phyloP scores from a whole-genome alignment of 768 basidiomycete species.

The Tricholoma bakamatsutake region DNA sequence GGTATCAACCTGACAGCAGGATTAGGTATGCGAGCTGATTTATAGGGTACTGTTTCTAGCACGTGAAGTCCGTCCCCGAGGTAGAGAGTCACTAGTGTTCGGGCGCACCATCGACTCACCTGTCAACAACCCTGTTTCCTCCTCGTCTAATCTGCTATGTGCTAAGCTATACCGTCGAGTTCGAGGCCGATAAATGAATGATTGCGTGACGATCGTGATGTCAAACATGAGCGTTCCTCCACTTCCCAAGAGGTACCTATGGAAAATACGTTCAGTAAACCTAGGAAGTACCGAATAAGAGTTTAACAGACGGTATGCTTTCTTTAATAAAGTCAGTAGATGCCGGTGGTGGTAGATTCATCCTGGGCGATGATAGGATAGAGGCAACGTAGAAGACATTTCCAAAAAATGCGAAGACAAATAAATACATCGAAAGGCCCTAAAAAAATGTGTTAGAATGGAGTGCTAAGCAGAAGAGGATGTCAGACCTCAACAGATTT shows the following conservation, averaged over 20 bases:
- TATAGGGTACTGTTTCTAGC: constrained; percentile 15
- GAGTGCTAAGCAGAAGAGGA: background rate
- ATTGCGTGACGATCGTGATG: constrained; percentile 84
- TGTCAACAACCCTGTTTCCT: constrained; percentile 43
- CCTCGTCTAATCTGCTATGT: constrained; percentile 33
- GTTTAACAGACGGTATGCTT: constrained; percentile 69
- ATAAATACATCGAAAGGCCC: constrained; percentile 92
- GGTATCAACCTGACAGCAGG: background rate
- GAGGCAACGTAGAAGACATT: constrained; percentile 92
- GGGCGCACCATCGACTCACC: constrained; percentile 32
- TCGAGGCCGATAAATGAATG: constrained; percentile 63
- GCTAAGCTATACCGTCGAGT: constrained; percentile 30
- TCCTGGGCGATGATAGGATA: constrained; percentile 71
- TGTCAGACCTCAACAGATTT: constrained; percentile 78
- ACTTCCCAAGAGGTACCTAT: constrained; percentile 83
- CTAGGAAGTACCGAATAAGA: background rate
- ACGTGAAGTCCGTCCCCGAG: constrained; percentile 35
- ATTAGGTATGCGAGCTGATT: constrained; percentile 2
- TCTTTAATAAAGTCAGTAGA: constrained; percentile 68
- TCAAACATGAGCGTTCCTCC: constrained; percentile 94
- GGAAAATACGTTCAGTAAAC: constrained; percentile 1
- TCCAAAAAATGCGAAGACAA: constrained; percentile 89
- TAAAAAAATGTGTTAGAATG: constrained; percentile 22
- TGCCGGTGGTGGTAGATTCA: constrained; percentile 49
- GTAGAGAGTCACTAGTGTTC: constrained; percentile 20